Conservation (phyloP, 2,329 filamentous ascomycete genomes). For the Geoglossum cookeanum region DNA sequence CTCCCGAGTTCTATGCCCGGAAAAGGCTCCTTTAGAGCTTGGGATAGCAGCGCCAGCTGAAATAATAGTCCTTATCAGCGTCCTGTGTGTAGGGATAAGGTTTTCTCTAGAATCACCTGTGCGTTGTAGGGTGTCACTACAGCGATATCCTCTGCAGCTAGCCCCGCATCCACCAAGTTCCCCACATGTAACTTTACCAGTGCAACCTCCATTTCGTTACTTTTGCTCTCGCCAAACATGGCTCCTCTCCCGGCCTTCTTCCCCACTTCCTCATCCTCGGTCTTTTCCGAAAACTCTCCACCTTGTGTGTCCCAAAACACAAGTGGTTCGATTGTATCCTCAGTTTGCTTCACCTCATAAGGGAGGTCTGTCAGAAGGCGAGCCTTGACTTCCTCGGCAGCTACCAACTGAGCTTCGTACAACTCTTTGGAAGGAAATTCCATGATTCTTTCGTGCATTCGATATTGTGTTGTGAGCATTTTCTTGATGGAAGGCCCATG, state of each 20-base stretch:
- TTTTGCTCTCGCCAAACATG: conserved; percentile 57
- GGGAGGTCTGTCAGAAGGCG: conserved; percentile 59
- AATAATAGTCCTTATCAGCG: conserved; percentile 5
- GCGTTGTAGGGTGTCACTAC: conserved; percentile 95
- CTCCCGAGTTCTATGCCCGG: conserved; percentile 85
- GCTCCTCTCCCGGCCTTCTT: conserved; percentile 28
- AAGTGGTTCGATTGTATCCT: conserved; percentile 73
- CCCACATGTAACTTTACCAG: conserved; percentile 63
- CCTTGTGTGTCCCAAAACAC: conserved; percentile 96
- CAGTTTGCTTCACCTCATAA: conserved; percentile 58
- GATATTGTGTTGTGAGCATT: conserved; percentile 93
- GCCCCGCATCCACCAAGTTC: conserved; percentile 57
- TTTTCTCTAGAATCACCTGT: conserved; percentile 35
- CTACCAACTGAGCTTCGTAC: conserved; percentile 65
- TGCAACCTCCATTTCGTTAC: conserved; percentile 76
- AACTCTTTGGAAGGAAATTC: conserved; percentile 76
- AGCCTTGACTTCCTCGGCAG: conserved; percentile 57
- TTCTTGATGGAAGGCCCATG: conserved; percentile 73
- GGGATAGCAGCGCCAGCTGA: conserved; percentile 56
- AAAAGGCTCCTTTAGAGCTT: conserved; percentile 58
- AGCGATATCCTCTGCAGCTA: conserved; percentile 69
- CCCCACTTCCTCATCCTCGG: conserved; percentile 47
- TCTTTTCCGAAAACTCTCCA: conserved; percentile 71
- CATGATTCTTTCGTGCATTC: conserved; percentile 96
- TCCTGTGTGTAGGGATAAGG: not conserved